Conservation (phyloP, 805 yeast genomes). For the Cyberlindnera veronae region DNA sequence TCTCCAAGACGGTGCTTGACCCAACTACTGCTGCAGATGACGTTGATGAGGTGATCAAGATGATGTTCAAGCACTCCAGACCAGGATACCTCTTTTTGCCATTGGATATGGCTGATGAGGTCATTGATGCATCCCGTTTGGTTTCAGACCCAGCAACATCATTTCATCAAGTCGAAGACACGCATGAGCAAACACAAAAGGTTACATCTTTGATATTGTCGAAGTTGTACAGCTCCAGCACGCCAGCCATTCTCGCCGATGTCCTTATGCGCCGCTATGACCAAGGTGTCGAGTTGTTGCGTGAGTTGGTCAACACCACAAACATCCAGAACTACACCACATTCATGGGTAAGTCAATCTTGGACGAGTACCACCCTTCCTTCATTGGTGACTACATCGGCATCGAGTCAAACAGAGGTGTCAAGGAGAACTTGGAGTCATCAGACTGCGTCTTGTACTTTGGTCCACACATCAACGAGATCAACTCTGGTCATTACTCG, state of each 20-base stretch:
- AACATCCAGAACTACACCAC: conserved; percentile 57
- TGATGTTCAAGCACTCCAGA: conserved; percentile 53
- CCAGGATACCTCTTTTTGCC: conserved; percentile 88
- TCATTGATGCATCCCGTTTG: conserved; percentile 38
- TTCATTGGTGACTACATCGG: conserved; percentile 79
- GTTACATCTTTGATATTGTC: conserved; percentile 44
- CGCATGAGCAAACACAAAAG: conserved; percentile 29
- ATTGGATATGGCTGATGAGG: conserved; percentile 52
- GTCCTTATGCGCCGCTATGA: conserved; percentile 62
- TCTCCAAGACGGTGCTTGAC: conserved; percentile 46
- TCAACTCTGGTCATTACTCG: conserved; percentile 65
- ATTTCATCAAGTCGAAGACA: conserved; percentile 22
- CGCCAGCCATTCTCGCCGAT: conserved; percentile 72
- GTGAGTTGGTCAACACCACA: conserved; percentile 41
- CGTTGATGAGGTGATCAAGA: conserved; percentile 63
- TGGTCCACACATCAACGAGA: conserved; percentile 67
- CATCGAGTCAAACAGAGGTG: conserved; percentile 44
- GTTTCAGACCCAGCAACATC: conserved; percentile 27
- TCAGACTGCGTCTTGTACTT: conserved; percentile 69
- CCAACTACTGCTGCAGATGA: conserved; percentile 48
- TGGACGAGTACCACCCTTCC: conserved; percentile 64
- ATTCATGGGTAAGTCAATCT: conserved; percentile 64
- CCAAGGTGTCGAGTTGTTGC: conserved; percentile 39
- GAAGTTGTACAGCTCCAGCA: conserved; percentile 47
- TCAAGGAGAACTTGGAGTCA: conserved; percentile 43